These are phyloP conservation scores for Cydonia oblonga DNA, from an alignment of 331 rosid genomes.

Conservation along the genomic window DNA sequence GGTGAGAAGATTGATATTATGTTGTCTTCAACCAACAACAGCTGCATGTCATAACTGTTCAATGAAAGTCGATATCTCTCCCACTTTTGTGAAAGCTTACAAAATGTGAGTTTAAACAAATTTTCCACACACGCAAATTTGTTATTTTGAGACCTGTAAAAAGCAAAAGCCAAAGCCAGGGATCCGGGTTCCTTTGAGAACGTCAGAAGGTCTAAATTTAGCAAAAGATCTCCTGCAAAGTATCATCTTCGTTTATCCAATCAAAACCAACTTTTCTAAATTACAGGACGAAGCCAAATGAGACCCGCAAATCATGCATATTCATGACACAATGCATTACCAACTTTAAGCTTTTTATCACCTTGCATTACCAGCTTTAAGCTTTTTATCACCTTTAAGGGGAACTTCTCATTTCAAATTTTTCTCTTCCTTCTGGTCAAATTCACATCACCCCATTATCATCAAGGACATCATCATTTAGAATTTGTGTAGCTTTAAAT, in stretches of 20 bases:
- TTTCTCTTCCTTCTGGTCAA: background rate
- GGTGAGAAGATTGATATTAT: too few relatives aligned
- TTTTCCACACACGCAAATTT: constrained; percentile 17
- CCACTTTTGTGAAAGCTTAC: constrained; percentile 23
- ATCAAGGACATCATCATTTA: background rate
- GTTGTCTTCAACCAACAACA: too few relatives aligned
- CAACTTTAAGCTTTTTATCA: background rate
- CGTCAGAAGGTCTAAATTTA: constrained; percentile 19
- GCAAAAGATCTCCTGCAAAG: constrained; percentile 1
- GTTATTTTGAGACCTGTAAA: constrained; percentile 2
- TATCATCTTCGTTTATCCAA: constrained; percentile 12
- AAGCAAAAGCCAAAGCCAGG: constrained; percentile 11
- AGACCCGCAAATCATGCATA: background rate
- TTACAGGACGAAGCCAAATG: background rate
- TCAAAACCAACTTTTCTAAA: constrained; percentile 5
- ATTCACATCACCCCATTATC: background rate
- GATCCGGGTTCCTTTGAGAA: constrained; percentile 22
- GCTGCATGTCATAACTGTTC: background rate
- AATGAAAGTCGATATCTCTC: background rate
- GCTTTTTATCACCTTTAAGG: background rate
- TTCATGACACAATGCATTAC: background rate
- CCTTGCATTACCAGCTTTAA: background rate
- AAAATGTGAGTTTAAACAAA: constrained; percentile 5
- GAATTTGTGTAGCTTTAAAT: background rate
- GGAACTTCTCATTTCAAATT: background rate